Percentiles rank a stretch among this genome's conserved stretches.
Conservation (phyloP, 208 protist genomes). For the Kentomonas sorsogonicus region DNA sequence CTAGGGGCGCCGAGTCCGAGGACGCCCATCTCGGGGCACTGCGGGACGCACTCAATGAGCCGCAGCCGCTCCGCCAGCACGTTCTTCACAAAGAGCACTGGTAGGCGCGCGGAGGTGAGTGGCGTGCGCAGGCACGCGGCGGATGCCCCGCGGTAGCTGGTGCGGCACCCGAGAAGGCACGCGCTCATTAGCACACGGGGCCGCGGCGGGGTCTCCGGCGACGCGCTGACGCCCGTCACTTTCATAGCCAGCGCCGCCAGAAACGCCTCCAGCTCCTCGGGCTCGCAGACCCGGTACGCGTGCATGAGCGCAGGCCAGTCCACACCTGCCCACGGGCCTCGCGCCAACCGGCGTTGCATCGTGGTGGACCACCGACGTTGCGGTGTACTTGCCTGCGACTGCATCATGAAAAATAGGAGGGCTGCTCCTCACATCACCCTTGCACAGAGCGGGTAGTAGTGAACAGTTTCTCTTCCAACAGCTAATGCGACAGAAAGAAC, state of each 20-base stretch:
- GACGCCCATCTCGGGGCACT: slow-evolving; percentile 78
- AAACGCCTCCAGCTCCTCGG: too few relatives aligned
- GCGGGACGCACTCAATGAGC: slow-evolving; percentile 38
- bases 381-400: background rate
- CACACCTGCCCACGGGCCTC: too few relatives aligned
- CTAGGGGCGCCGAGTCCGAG: slow-evolving; percentile 56
- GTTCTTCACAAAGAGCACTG: slow-evolving; percentile 38
- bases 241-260: too few relatives aligned
- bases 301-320: too few relatives aligned
- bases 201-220: background rate
- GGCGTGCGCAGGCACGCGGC: background rate
- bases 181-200: slow-evolving; percentile 50
- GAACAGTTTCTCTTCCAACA: too few relatives aligned
- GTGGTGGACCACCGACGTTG: too few relatives aligned
- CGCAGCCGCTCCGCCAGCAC: slow-evolving; percentile 26
- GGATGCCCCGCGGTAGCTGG: slow-evolving; percentile 42
- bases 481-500: background rate
- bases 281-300: too few relatives aligned
- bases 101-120: background rate
- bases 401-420: background rate
- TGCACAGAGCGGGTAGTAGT: too few relatives aligned
- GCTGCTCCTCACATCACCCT: too few relatives aligned
- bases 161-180: slow-evolving; percentile 53
- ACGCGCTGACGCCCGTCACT: too few relatives aligned
- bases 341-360: too few relatives aligned